phyloP scores from a whole-genome alignment of 495 filamentous ascomycete species.

The Thermothielavioides terrestris region DNA sequence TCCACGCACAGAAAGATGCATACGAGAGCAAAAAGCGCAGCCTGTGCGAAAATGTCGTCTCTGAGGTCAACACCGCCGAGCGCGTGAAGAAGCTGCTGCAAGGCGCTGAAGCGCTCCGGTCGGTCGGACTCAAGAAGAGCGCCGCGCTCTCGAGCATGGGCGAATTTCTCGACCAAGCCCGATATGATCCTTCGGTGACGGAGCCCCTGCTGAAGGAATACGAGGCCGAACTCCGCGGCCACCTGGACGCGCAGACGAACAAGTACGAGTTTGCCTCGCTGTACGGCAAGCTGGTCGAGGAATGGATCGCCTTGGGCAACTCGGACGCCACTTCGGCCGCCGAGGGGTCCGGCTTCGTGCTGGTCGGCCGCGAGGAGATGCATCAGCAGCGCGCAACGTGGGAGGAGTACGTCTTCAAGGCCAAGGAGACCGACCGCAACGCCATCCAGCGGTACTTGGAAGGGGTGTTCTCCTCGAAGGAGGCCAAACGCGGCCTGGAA shows the following conservation, averaged over 20 bases:
- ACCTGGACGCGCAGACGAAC: constrained; percentile 36
- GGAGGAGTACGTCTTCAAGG: constrained; percentile 40
- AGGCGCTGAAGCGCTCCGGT: constrained; percentile 26
- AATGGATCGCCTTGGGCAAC: constrained; percentile 44
- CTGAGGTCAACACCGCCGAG: constrained; percentile 19
- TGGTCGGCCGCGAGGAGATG: constrained; percentile 22
- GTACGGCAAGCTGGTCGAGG: constrained; percentile 51
- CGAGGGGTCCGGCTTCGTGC: constrained; percentile 11
- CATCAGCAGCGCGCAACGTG: constrained; percentile 46
- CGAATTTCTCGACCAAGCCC: constrained; percentile 28
- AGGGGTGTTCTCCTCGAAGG: constrained; percentile 39
- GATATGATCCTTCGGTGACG: constrained; percentile 28
- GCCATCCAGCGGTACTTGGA: constrained; percentile 43
- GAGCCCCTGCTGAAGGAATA: constrained; percentile 28
- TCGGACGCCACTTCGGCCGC: background rate
- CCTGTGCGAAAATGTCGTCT: constrained; percentile 23
- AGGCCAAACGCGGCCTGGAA: constrained; percentile 8
- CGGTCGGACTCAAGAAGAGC: constrained; percentile 7
- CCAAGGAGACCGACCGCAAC: constrained; percentile 28
- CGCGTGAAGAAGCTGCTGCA: constrained; percentile 19
- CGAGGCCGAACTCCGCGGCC: constrained; percentile 32
- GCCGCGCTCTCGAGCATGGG: constrained; percentile 18
- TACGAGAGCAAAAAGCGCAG: constrained; percentile 39
- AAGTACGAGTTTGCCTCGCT: constrained; percentile 53
- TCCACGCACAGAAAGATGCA: constrained; percentile 47